phyloP scores from a whole-genome alignment of 208 protist genomes.

The Trypanosoma vivax region DNA sequence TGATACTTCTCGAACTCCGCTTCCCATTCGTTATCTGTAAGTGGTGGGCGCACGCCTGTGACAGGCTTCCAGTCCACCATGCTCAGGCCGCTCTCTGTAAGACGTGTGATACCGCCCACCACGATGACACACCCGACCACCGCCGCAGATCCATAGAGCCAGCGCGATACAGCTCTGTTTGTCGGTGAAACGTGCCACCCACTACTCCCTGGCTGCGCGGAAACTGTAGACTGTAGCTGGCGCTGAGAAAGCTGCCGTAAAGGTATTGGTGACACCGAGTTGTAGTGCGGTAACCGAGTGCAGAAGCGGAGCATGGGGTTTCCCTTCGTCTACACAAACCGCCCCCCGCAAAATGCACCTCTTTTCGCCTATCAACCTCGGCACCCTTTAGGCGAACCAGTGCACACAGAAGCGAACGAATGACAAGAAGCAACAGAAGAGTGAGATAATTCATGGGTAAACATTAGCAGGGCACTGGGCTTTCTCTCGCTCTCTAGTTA shows the following conservation, averaged over 20 bases:
- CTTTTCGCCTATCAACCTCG: no score
- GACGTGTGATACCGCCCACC: slow-evolving; percentile 91
- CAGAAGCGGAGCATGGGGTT: slow-evolving; percentile 18
- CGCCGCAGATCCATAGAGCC: slow-evolving; percentile 82
- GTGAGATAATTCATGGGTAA: no score
- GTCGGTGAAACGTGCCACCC: slow-evolving; percentile 28
- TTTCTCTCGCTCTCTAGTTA: no score
- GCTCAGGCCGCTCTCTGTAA: slow-evolving; percentile 93
- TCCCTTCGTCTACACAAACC: no score
- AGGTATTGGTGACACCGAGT: not conserved
- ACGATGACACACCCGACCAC: slow-evolving; percentile 90
- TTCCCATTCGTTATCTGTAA: slow-evolving; percentile 91
- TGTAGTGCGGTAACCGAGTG: slow-evolving; percentile 2
- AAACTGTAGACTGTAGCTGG: not conserved
- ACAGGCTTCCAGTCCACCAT: slow-evolving; percentile 93
- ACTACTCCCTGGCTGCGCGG: not conserved
- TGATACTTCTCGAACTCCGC: slow-evolving; percentile 95
- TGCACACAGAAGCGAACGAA: no score
- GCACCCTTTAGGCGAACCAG: no score
- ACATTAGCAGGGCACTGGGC: no score
- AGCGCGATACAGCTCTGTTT: slow-evolving; percentile 72
- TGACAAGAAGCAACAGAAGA: no score
- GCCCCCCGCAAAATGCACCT: no score
- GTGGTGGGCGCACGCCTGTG: slow-evolving; percentile 81
- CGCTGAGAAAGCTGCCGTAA: not conserved